These are phyloP conservation scores for Cudoniella acicularis DNA, from an alignment of 495 filamentous ascomycete species.

Conservation along the genomic window DNA sequence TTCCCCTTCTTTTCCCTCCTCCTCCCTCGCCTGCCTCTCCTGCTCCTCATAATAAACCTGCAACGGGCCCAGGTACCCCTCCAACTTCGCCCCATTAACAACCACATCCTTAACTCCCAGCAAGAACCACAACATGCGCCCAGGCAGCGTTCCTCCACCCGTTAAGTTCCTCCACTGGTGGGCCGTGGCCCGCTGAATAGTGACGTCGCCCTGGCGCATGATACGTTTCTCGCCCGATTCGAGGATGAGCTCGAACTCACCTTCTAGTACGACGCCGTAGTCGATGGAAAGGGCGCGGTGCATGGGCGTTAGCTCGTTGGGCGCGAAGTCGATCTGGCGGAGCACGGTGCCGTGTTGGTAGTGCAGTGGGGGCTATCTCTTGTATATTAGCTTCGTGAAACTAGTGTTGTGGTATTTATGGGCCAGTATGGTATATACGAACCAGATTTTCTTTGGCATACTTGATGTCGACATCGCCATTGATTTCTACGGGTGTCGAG, in stretches of 20 bases:
- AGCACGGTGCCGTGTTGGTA: constrained; percentile 5
- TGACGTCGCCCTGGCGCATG: constrained; percentile 49
- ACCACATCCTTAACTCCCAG: no score
- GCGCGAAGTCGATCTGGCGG: constrained; percentile 6
- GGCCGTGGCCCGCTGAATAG: background rate
- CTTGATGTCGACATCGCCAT: no score
- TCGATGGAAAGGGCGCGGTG: constrained; percentile 71
- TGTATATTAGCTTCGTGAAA: no score
- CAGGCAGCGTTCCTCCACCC: background rate
- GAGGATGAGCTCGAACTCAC: constrained; percentile 56
- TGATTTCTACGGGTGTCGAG: no score
- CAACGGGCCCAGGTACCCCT: no score
- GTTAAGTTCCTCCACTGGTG: constrained; percentile 1
- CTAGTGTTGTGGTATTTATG: no score
- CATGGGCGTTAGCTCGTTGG: constrained; percentile 33
- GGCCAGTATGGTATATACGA: no score
- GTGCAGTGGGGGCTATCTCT: no score
- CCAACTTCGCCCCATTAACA: background rate
- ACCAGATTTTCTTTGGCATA: no score
- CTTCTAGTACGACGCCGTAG: constrained; percentile 71
- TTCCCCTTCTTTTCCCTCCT: no score
- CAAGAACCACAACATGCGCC: background rate
- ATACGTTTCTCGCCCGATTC: constrained; percentile 53
- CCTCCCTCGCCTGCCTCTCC: no score
- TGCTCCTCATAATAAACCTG: no score